Base-by-base conservation (phyloP, 805 yeast species). In the Metschnikowia peoriensis region DNA sequence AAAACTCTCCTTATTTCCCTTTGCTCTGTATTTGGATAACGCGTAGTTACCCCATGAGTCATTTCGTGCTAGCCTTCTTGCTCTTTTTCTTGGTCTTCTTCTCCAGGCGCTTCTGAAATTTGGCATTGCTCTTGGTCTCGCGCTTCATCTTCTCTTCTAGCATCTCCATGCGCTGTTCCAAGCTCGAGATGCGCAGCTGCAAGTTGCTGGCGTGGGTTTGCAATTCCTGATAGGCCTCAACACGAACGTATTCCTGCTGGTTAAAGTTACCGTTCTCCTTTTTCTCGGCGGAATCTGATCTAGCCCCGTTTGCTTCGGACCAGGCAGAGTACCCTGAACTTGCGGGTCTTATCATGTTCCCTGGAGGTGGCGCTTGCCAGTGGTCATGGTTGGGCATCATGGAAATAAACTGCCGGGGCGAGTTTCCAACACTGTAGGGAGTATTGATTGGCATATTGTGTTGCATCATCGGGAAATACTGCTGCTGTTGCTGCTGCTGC, bases 151-250 rank as follows among this genome's bases (percentile, higher is more conserved):
- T 50, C 15, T 50, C 53, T 34, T 53, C 56, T 7, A 53, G 42
- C 44, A 48, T 38, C 46, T 41, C 43, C 49, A 53, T 50, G 17
- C 57, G 54, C 6, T 41, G 49, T 27, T 53, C 57, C 47, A 53
- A 47, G n/a, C 46, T 51, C 2, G 57, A 29, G 11, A 54, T 16
- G 41, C 57, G 65, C 15, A 64, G 64, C 53, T 71, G 72, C 9
- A 72, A 57, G 4, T 60, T 51, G 22, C 65, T 67, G 6, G 75
- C 68, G 49, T 70, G 70, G 5, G 58, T 54, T 7, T 69, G 69
- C 46, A 72, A 58, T 41, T 71, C 74, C 41, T 68, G 69, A 56
- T 71, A 71, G 2, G 46, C 42, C 22, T 50, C 53, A 0, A 29
- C 48, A 7, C 52, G 48, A 7, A 49, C 48, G 11, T 29, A 49